These are phyloP conservation scores for Epichloe bromicola DNA, from an alignment of 2,329 filamentous ascomycete species.

Conservation along the genomic window DNA sequence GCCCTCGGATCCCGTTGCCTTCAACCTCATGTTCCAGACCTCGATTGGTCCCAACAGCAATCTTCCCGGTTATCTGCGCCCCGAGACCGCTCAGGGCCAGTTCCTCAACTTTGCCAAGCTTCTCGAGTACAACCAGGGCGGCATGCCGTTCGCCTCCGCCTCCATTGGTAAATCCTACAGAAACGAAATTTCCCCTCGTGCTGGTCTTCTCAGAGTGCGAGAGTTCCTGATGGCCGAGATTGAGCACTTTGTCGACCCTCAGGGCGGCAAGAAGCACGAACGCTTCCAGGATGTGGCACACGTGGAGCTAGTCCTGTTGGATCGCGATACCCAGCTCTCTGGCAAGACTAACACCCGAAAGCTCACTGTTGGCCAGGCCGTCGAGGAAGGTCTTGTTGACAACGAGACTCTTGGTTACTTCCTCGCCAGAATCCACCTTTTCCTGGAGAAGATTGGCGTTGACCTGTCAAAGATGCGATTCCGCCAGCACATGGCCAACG, in stretches of 20 bases:
- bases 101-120: conserved; percentile 96
- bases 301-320: conserved; percentile 70
- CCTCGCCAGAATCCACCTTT: conserved; percentile 82
- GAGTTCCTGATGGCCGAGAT: conserved; percentile 99
- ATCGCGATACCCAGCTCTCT: conserved; percentile 71
- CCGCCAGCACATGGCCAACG: conserved; percentile 82
- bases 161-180: conserved; percentile 97
- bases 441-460: conserved; percentile 77
- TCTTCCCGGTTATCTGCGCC: conserved; percentile 70
- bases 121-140: conserved; percentile 86
- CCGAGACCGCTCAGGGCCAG: conserved; percentile 95
- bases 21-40: conserved; percentile 99
- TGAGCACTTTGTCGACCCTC: conserved; percentile 93
- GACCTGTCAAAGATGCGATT: conserved; percentile 85
- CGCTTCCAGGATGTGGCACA: conserved; percentile 79
- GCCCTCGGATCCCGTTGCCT: conserved; percentile 69
- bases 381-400: conserved; percentile 70
- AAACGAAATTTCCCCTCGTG: conserved; percentile 91
- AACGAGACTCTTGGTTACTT: conserved; percentile 99
- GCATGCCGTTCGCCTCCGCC: conserved; percentile 94
- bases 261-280: conserved; percentile 85
- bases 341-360: conserved; percentile 67
- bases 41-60: conserved; percentile 87
- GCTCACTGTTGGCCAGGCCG: conserved; percentile 74
- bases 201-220: conserved; percentile 82